Evolutionary conservation across 495 filamentous ascomycete species (phyloP).

Genomic region (Jackrogersella minutella): DNA sequence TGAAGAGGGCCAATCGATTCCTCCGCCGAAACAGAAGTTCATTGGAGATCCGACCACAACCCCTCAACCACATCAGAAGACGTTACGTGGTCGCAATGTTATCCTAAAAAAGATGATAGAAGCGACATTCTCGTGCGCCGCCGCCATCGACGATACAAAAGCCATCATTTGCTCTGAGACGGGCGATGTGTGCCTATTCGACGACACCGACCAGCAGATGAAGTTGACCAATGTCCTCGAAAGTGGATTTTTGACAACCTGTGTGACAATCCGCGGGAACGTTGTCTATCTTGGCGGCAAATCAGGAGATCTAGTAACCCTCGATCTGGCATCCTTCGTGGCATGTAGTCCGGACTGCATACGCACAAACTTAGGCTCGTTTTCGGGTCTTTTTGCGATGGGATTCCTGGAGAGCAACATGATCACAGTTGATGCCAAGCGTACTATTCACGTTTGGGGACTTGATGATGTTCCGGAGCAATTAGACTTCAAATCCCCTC

Average conservation of each 20-base stretch:
- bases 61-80: slow-evolving; percentile 52
- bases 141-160: slow-evolving; percentile 72
- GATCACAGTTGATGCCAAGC: slow-evolving; percentile 77
- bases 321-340: slow-evolving; percentile 53
- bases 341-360: slow-evolving; percentile 41
- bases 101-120: slow-evolving; percentile 81
- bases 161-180: slow-evolving; percentile 76
- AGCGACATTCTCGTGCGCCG: slow-evolving; percentile 80
- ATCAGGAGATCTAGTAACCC: slow-evolving; percentile 52
- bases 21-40: slow-evolving; percentile 58
- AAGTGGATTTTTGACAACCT: slow-evolving; percentile 68
- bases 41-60: slow-evolving; percentile 49
- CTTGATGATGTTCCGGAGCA: slow-evolving; percentile 47
- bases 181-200: slow-evolving; percentile 78
- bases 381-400: slow-evolving; percentile 64
- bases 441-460: slow-evolving; percentile 72
- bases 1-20: slow-evolving; percentile 63
- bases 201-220: slow-evolving; percentile 75
- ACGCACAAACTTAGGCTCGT: slow-evolving; percentile 39
- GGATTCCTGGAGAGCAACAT: slow-evolving; percentile 72
- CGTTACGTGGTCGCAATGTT: slow-evolving; percentile 70
- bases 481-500: slow-evolving; percentile 42
- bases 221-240: slow-evolving; percentile 70
- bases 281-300: slow-evolving; percentile 54
- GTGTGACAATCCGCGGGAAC: slow-evolving; percentile 60